A percentile compares a stretch with the other conserved stretches of the same genome.
Evolutionary conservation across 2,329 filamentous ascomycete species (phyloP).

Genomic region (Claviceps sp.): DNA sequence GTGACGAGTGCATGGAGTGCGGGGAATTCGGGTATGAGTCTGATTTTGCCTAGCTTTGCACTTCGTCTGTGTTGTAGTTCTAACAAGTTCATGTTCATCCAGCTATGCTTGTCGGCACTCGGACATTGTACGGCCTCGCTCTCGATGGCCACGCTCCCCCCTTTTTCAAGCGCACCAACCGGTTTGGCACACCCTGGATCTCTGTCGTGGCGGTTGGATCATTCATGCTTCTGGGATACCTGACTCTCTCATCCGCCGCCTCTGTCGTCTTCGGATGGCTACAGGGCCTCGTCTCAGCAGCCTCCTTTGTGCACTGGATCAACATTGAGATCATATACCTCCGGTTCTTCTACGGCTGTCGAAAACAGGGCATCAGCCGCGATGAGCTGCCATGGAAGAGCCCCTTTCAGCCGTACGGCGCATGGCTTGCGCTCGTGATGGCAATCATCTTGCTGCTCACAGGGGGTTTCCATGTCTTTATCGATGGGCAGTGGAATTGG

Average conservation of each 20-base stretch:
- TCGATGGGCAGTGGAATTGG: slow-evolving; percentile 44
- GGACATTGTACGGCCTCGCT: slow-evolving; percentile 50
- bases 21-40: slow-evolving; percentile 7
- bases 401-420: slow-evolving; percentile 41
- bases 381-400: slow-evolving; percentile 31
- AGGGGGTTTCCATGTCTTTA: slow-evolving; percentile 60
- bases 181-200: slow-evolving; percentile 39
- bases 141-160: slow-evolving; percentile 46
- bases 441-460: slow-evolving; percentile 46
- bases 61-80: too few relatives aligned
- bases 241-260: slow-evolving; percentile 45
- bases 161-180: slow-evolving; percentile 41
- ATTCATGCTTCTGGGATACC: slow-evolving; percentile 48
- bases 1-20: slow-evolving; percentile 11
- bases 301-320: slow-evolving; percentile 39
- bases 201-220: slow-evolving; percentile 32
- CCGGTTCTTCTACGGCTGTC: slow-evolving; percentile 38
- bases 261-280: slow-evolving; percentile 52
- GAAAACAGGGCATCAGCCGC: slow-evolving; percentile 31
- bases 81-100: too few relatives aligned
- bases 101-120: slow-evolving; percentile 29
- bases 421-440: slow-evolving; percentile 40
- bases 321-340: slow-evolving; percentile 37
- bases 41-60: too few relatives aligned
- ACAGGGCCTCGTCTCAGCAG: slow-evolving; percentile 45